Evolutionary conservation across 768 basidiomycete species (phyloP), one percentile per base, ranked within the genome.

Genomic region (Neoboletus magnificus): DNA sequence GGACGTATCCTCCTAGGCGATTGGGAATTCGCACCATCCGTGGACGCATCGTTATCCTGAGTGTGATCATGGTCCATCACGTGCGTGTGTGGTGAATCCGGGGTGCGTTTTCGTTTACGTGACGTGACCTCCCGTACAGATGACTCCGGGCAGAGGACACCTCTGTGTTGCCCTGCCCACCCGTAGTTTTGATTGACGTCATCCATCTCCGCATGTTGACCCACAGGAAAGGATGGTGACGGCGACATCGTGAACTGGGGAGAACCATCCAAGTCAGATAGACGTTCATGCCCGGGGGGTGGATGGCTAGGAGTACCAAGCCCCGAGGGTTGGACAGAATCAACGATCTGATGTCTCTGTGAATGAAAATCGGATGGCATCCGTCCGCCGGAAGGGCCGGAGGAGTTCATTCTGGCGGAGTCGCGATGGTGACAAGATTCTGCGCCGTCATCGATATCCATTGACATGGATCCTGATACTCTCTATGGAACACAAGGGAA

Each of bases 41-140:
- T 6, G 40, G 10, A 45, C 25, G 45, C 10, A 29, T 27, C 29
- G 6, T 41, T 44, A 32, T 50, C 27, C 11, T 9, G 52, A 35
- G 7, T 15, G 15, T 47, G 5, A 36, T 52, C 15, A 20, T 52
- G 33, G 29, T 50, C 49, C 20, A 32, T 33, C 10, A 4, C 1
- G 22, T 54, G 33, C 32, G 37, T 40, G 23, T 41, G 27, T 10
- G 40, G 35, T 16, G 56, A n/a, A 47, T 45, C 56, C 7, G 50
- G 27, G 25, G 47, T 25, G 5, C 1, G 48, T 37, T 58, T 67
- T 25, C 67, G 67, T 66, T 69, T 69, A 12, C 55, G 53, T 13
- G 52, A 8, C 5, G 44, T 5, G 32, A 37, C 16, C 4, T 51
- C 56, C 15, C 25, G 51, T 43, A 15, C n/a, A 30, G 47, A 41